Evolutionary conservation across 108 stramenopile genomes (phyloP).

Genomic region (Craspedostauros australis): DNA sequence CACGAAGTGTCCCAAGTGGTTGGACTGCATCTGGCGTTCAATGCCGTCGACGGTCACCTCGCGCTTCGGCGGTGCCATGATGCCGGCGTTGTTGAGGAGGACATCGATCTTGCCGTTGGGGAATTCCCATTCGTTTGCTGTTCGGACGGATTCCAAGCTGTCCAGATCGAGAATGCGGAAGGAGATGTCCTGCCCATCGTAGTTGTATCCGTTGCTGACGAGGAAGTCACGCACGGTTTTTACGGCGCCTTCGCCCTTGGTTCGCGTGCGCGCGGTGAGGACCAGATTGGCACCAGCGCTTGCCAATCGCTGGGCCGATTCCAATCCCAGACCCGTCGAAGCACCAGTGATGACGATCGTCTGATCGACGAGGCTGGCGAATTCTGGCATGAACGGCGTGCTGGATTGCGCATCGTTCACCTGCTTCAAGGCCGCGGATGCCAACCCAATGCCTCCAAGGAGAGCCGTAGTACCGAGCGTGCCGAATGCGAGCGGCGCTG

Average conservation of each 20-base stretch:
- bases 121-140: constrained; percentile 16
- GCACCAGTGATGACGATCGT: constrained; percentile 62
- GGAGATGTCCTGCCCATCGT: constrained; percentile 21
- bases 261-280: constrained; percentile 35
- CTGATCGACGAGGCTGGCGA: not conserved
- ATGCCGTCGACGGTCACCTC: constrained; percentile 53
- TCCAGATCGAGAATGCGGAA: constrained; percentile 27
- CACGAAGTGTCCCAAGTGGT: constrained; percentile 71
- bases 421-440: too few relatives aligned
- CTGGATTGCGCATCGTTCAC: too few relatives aligned
- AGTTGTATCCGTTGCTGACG: constrained; percentile 11
- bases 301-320: constrained; percentile 58
- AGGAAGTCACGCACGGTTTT: constrained; percentile 30
- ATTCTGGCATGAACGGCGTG: too few relatives aligned
- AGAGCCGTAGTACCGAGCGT: too few relatives aligned
- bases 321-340: constrained; percentile 65
- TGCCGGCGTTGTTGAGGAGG: constrained; percentile 76
- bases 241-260: constrained; percentile 43
- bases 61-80: constrained; percentile 49
- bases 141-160: constrained; percentile 35
- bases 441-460: too few relatives aligned
- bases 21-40: constrained; percentile 63
- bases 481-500: too few relatives aligned
- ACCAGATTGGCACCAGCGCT: constrained; percentile 66
- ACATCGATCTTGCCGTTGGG: constrained; percentile 46